Conservation (phyloP, 139 green algal genomes). For the Chlorella sp. region DNA sequence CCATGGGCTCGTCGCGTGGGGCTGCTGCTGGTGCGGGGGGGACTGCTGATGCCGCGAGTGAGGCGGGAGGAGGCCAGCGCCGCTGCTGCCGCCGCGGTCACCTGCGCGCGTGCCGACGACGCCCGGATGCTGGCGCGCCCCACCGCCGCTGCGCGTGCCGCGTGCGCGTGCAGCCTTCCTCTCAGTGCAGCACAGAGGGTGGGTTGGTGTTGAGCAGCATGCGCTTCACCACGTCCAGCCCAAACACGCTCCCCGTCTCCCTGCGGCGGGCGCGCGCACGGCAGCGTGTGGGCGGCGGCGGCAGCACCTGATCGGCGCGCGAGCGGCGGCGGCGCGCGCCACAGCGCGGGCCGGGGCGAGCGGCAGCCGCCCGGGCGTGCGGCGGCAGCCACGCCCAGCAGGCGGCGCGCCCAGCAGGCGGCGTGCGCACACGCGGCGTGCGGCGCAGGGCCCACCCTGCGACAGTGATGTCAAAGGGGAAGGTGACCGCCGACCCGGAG, state of each 20-base stretch:
- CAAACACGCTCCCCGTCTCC: conserved; percentile 42
- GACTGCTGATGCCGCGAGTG: not conserved
- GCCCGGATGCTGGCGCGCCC: not conserved
- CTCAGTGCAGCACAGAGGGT: conserved; percentile 61
- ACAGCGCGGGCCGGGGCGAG: too few relatives aligned
- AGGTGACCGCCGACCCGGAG: conserved; percentile 65
- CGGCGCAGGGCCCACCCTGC: conserved; percentile 24
- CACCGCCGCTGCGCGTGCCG: too few relatives aligned
- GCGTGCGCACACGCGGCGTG: too few relatives aligned
- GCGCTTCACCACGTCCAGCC: conserved; percentile 62
- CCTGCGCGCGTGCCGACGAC: not conserved
- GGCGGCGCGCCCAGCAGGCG: too few relatives aligned
- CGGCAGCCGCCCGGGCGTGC: too few relatives aligned
- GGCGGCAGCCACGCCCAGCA: too few relatives aligned
- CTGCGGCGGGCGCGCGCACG: conserved; percentile 18
- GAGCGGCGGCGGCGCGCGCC: too few relatives aligned
- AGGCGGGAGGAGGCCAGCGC: too few relatives aligned
- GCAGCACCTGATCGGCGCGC: not conserved
- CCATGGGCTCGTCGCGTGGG: not conserved
- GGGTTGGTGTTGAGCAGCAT: conserved; percentile 62
- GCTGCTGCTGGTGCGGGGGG: not conserved
- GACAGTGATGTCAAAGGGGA: conserved; percentile 89
- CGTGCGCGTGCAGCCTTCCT: too few relatives aligned
- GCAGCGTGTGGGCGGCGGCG: not conserved
- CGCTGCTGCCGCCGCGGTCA: not conserved